Conservation (phyloP, 2,329 filamentous ascomycete species). For the Aspergillus latus region DNA sequence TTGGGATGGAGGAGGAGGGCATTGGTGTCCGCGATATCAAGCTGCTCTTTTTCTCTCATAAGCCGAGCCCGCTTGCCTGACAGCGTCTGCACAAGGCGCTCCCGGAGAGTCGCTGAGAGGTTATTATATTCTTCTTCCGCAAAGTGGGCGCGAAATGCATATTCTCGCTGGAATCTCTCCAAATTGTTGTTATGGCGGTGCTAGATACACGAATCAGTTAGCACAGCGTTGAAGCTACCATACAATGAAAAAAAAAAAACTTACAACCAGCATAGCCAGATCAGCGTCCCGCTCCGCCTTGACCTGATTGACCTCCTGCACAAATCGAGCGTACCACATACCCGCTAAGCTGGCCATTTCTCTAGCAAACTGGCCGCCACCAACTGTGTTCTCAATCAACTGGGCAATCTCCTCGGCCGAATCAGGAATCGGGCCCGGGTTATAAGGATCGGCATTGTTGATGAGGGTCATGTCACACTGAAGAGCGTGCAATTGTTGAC, state of each 20-base stretch:
- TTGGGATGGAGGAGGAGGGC: conserved; percentile 64
- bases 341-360: conserved; percentile 67
- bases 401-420: conserved; percentile 65
- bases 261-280: conserved; percentile 76
- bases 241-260: conserved; percentile 29
- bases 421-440: conserved; percentile 66
- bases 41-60: conserved; percentile 65
- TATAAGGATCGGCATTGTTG: conserved; percentile 79
- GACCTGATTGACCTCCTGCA: conserved; percentile 81
- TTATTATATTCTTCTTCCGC: conserved; percentile 63
- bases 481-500: conserved; percentile 86
- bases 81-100: conserved; percentile 59
- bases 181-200: conserved; percentile 58
- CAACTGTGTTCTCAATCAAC: conserved; percentile 57
- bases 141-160: conserved; percentile 60
- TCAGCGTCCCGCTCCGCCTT: conserved; percentile 85
- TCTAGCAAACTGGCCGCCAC: conserved; percentile 64
- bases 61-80: conserved; percentile 58
- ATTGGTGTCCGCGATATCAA: conserved; percentile 66
- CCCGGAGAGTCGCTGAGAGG: conserved; percentile 59
- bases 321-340: conserved; percentile 79
- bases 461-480: conserved; percentile 87
- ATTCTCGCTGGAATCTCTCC: conserved; percentile 56
- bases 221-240: neutral
- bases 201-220: conserved; percentile 36